Evolutionary conservation across 257 asterid genomes (phyloP), one percentile per base, ranked within the genome.

Genomic region (Solanum ahanhuiri): DNA sequence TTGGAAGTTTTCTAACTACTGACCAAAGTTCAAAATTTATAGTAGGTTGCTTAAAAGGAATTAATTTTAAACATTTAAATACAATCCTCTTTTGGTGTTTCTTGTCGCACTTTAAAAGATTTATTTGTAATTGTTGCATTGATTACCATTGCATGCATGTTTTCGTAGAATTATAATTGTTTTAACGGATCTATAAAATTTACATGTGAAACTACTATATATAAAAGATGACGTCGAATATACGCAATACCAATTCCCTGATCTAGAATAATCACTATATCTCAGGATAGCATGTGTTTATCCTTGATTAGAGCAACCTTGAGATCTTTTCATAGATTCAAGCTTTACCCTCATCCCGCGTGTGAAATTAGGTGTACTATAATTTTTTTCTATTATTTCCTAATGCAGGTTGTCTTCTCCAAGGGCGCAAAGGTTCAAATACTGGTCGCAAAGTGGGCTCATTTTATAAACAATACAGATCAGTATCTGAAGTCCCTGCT

Each of bases 401-500:
- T 20, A n/a, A 41, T 25, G 60, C 84, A 94, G 98, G 97, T 93
- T 75, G 96, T 95, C 76, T 95, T 90, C 83, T 84, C 96, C 63
- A 95, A 94, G 88, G 86, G 93, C 33, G 98, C 96, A 12, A 91
- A 86, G 58, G 98, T 93, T 31, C 92, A 93, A 85, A 81, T 94
- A 87, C 89, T 95, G 60, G 97, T 95, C 22, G 95, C 98, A 25
- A 91, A 86, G 88, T 94, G 97, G 98, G 94, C 92, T 4, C 97
- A 95, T 88, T 93, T 89, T 82, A 92, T 93, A 39, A 92, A 93
- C 86, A 89, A 88, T 92, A 94, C 98, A 22, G 95, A 93, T 64
- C 75, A 83, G 77, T 93, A 94, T 90, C 93, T 95, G 45, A 94
- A 93, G 89, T 91, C 94, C 75, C 93, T 95, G 82, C 93, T 95